Conservation (phyloP, 2,329 filamentous ascomycete species). For the Neopestalotiopsis clavispora region DNA sequence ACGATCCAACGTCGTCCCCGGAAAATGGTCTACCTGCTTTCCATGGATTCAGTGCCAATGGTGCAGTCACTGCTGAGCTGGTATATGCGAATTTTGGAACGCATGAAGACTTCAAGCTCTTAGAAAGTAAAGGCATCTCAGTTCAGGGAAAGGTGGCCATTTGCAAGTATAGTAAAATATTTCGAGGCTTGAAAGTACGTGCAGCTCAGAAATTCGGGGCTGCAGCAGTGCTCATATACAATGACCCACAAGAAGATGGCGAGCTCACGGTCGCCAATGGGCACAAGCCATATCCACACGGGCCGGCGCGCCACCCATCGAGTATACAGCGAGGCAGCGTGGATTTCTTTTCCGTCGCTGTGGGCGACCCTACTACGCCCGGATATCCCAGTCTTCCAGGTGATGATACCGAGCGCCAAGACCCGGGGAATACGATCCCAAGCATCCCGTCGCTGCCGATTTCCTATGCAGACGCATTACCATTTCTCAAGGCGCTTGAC, state of each 20-base stretch:
- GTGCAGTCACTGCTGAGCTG: conserved; percentile 68
- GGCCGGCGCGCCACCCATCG: conserved; percentile 71
- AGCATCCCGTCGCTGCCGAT: conserved; percentile 69
- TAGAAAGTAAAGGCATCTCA: conserved; percentile 40
- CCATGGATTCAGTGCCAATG: conserved; percentile 74
- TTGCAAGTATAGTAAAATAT: conserved; percentile 71
- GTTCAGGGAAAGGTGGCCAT: conserved; percentile 72
- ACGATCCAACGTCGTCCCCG: conserved; percentile 68
- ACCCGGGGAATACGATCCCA: conserved; percentile 55
- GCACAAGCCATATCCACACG: conserved; percentile 68
- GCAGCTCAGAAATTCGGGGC: conserved; percentile 73
- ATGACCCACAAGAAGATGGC: conserved; percentile 74
- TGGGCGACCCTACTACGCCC: conserved; percentile 70
- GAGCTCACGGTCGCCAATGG: conserved; percentile 70
- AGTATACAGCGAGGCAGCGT: conserved; percentile 74
- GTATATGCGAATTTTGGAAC: conserved; percentile 76
- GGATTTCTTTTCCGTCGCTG: conserved; percentile 61
- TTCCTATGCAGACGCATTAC: conserved; percentile 71
- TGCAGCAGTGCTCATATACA: conserved; percentile 71
- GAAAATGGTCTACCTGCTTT: conserved; percentile 70
- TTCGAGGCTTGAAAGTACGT: conserved; percentile 75
- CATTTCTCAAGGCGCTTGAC: conserved; percentile 71
- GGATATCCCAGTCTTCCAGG: conserved; percentile 76
- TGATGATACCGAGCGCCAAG: conserved; percentile 56
- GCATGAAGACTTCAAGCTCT: conserved; percentile 68